Evolutionary conservation across 2,329 filamentous ascomycete species (phyloP).

Genomic region (Ascochyta pisi): DNA sequence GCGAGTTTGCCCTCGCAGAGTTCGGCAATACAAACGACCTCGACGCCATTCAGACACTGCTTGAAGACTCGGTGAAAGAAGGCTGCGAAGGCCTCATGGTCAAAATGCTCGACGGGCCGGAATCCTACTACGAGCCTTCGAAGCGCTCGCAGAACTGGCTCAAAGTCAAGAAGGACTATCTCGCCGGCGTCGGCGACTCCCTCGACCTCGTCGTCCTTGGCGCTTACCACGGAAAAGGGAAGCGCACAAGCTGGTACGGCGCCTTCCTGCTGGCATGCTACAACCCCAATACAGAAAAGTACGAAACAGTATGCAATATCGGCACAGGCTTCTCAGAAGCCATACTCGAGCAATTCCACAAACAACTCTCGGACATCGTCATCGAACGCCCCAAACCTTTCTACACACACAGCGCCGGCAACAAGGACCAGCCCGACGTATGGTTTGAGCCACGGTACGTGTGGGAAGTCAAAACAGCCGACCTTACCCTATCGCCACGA

Average conservation of each 20-base stretch:
- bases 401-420: constrained; percentile 82
- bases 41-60: constrained; percentile 88
- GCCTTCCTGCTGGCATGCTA: constrained; percentile 96
- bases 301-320: constrained; percentile 98
- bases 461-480: constrained; percentile 98
- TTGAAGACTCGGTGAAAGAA: constrained; percentile 94
- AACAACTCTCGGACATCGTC: constrained; percentile 73
- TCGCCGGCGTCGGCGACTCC: constrained; percentile 90
- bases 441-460: constrained; percentile 96
- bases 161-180: constrained; percentile 98
- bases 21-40: constrained; percentile 86
- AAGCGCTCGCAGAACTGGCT: constrained; percentile 98
- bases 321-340: constrained; percentile 96
- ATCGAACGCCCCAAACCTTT: constrained; percentile 95
- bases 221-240: constrained; percentile 92
- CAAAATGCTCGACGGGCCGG: constrained; percentile 94
- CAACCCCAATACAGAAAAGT: constrained; percentile 78
- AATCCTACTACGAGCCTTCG: constrained; percentile 94
- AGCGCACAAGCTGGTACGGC: constrained; percentile 93
- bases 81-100: constrained; percentile 99
- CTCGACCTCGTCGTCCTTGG: constrained; percentile 95
- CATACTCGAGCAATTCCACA: constrained; percentile 86
- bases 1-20: constrained; percentile 90
- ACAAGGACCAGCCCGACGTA: constrained; percentile 94
- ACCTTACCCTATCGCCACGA: constrained; percentile 87